A percentile compares a stretch with the other conserved stretches of the same genome.
phyloP scores from a whole-genome alignment of 768 basidiomycete genomes.

The Clathrus columnatus region DNA sequence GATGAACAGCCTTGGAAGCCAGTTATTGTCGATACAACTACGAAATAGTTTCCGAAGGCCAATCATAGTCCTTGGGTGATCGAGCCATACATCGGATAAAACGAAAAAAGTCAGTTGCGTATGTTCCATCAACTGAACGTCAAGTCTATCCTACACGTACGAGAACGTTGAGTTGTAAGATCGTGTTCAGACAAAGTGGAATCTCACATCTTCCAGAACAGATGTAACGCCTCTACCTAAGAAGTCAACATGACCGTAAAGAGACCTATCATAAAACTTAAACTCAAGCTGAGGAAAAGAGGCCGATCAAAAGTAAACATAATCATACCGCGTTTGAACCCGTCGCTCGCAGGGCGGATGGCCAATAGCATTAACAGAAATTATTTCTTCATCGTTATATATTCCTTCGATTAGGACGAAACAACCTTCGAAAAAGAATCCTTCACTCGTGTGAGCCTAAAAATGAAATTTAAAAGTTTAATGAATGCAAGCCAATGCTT shows the following conservation, averaged over 20 bases:
- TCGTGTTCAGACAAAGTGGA: constrained; percentile 3
- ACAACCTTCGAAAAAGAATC: constrained; percentile 92
- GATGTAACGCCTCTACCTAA: constrained; percentile 92
- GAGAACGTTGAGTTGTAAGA: neutral
- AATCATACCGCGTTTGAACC: constrained; percentile 63
- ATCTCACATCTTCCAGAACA: constrained; percentile 75
- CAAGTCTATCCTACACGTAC: constrained; percentile 44
- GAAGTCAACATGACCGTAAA: constrained; percentile 96
- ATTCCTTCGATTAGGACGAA: constrained; percentile 94
- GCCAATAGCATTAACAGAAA: constrained; percentile 89
- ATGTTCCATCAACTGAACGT: constrained; percentile 56
- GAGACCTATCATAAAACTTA: constrained; percentile 45
- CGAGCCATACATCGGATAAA: constrained; percentile 93
- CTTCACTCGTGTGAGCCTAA: constrained; percentile 85
- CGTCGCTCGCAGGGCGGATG: constrained; percentile 95
- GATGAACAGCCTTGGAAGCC: constrained; percentile 83
- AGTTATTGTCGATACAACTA: constrained; percentile 77
- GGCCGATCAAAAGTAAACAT: neutral
- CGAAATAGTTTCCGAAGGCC: constrained; percentile 84
- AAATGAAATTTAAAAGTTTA: constrained; percentile 7
- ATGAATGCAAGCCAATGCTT: too few species aligned
- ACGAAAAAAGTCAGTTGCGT: constrained; percentile 82
- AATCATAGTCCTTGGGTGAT: constrained; percentile 71
- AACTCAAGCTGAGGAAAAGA: neutral
- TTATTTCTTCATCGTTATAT: constrained; percentile 84